phyloP scores from a whole-genome alignment of 148 eudicot genomes.

The Diospyros lotus region DNA sequence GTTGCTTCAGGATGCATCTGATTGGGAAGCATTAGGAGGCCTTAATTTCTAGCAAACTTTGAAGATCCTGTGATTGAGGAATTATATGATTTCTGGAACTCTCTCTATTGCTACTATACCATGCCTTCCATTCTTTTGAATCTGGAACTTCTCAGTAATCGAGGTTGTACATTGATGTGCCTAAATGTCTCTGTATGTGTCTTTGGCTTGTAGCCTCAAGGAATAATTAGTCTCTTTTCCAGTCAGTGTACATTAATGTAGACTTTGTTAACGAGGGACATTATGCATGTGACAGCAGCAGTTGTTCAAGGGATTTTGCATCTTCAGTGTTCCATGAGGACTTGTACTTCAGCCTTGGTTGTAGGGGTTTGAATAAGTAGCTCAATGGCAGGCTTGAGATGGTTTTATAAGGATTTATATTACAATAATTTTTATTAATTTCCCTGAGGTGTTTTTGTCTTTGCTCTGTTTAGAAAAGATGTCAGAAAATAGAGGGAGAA shows the following conservation, averaged over 20 bases:
- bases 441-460: no score
- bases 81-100: background rate
- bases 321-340: background rate
- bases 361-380: background rate
- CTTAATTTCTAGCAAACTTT: background rate
- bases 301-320: no score
- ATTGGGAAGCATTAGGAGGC: background rate
- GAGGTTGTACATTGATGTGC: constrained; percentile 11
- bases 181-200: background rate
- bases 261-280: background rate
- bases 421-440: no score
- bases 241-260: background rate
- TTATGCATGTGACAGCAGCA: no score
- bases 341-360: background rate
- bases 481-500: no score
- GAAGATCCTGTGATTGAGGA: background rate
- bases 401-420: no score
- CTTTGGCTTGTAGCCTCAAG: background rate
- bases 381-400: background rate
- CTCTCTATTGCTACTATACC: background rate
- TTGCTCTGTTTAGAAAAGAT: no score
- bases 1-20: constrained; percentile 4
- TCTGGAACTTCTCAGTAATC: background rate
- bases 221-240: background rate
- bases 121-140: background rate